Conservation (phyloP, 768 basidiomycete genomes). For the Boletus coccyginus region DNA sequence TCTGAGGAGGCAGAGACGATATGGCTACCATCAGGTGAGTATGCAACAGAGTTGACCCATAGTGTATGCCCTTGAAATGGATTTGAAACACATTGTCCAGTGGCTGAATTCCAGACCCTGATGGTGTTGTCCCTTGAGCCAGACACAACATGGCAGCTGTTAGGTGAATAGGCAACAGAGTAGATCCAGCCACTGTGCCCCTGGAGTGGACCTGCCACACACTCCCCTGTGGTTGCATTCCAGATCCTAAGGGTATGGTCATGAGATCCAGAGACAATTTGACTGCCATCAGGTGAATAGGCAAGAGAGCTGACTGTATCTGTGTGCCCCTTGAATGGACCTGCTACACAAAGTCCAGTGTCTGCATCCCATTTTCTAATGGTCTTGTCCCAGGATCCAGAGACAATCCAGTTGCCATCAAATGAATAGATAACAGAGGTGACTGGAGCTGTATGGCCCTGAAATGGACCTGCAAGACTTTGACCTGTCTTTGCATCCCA, state of each 20-base stretch:
- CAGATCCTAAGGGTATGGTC: slow-evolving; percentile 13
- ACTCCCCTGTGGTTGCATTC: slow-evolving; percentile 7
- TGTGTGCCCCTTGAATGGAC: slow-evolving; percentile 5
- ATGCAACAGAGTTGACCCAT: slow-evolving; percentile 15
- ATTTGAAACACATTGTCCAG: slow-evolving; percentile 7
- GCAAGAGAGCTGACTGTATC: background rate
- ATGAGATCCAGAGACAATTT: slow-evolving; percentile 10
- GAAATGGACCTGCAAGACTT: slow-evolving; percentile 10
- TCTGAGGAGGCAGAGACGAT: slow-evolving; percentile 27
- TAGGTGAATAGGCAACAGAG: slow-evolving; percentile 25
- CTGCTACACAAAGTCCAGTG: slow-evolving; percentile 3
- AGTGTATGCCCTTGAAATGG: slow-evolving; percentile 6
- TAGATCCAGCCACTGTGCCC: background rate
- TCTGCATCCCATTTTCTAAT: slow-evolving; percentile 18
- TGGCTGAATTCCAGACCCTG: slow-evolving; percentile 17
- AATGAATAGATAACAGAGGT: slow-evolving; percentile 17
- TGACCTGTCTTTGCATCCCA: slow-evolving; percentile 22
- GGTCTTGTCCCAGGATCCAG: slow-evolving; percentile 11
- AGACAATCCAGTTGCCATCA: slow-evolving; percentile 20
- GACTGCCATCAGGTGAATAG: slow-evolving; percentile 13
- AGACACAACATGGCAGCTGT: slow-evolving; percentile 17
- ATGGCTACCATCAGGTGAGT: slow-evolving; percentile 23
- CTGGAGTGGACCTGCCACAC: slow-evolving; percentile 5
- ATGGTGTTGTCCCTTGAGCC: slow-evolving; percentile 13
- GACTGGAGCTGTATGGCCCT: slow-evolving; percentile 5